Base-by-base conservation (phyloP, 139 green algal genomes). In the Chlamydomonas eustigma region DNA sequence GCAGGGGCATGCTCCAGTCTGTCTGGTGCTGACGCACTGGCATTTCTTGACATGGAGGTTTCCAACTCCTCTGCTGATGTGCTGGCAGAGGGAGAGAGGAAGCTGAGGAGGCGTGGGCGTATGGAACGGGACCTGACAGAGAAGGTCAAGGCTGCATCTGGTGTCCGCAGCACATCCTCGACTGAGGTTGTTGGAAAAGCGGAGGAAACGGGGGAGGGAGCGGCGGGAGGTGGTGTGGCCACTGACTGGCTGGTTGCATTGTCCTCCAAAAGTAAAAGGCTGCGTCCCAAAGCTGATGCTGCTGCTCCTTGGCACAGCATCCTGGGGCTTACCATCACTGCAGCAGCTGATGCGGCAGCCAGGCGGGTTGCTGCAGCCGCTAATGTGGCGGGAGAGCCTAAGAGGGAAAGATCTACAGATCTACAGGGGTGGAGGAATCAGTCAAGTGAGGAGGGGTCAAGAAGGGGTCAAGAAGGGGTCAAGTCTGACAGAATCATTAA, bases 41-140 rank as follows among this genome's bases (percentile, higher is more conserved):
- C n/a, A 35, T 51, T 31, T 5, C 64, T 36, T 39, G 39, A 30
- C 67, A 80, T 52, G 67, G 38, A 51, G 65, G 75, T 50, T 38
- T 37, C 37, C 44, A 66, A 32, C 2, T 3, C 71, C 63, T 35
- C 66, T 76, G 50, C 38, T 35, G 68, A 50, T 44, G 74, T n/a
- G 37, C 6, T n/a, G 32, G 63, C 63, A 8, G 63, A 34, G 18
- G 63, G 63, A 6, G n/a, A 34, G 63, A 32, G 6, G 63, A 32
- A 70, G 63, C 63, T 70, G 22, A 34, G 63, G 6, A 32, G 63
- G 44, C 44, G 44, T 22, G n/a, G 63, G n/a, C 63, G 63, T 70
- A 34, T n/a, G n/a, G n/a, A 32, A 22, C 63, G 28, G 6, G 3
- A 33, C 64, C 44, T 58, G 12, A 18, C 18, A 12, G 44, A 58